Percentiles rank a stretch among this genome's conserved stretches.
These are phyloP conservation scores for Guillardia theta DNA, from an alignment of 78 protist genomes.

Conservation along the genomic window DNA sequence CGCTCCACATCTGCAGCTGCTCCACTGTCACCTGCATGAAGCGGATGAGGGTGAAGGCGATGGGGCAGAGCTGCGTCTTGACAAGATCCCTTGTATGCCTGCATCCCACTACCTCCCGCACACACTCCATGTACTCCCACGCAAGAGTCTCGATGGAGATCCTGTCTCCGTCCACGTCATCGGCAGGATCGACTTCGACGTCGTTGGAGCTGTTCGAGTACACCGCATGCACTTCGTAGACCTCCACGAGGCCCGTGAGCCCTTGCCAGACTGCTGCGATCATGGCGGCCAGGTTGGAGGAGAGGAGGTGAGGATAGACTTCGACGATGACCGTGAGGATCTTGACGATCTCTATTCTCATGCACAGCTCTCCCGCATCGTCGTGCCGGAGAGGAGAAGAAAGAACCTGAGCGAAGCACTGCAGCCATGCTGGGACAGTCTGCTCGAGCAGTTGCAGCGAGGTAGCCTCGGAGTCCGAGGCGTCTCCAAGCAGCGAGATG, in stretches of 20 bases:
- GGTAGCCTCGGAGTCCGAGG: not conserved
- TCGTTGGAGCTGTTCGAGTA: not conserved
- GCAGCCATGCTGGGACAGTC: not conserved
- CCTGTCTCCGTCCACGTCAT: not conserved
- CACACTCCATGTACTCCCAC: constrained; percentile 20
- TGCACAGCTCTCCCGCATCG: not conserved
- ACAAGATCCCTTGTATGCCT: not conserved
- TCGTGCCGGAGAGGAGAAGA: not conserved
- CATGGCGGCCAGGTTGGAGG: not conserved
- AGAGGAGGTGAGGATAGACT: not conserved
- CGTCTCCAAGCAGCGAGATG: not conserved
- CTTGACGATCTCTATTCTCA: not conserved
- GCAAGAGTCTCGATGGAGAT: not conserved
- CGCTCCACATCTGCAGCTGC: constrained; percentile 13
- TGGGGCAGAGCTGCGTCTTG: not conserved
- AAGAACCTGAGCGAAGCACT: not conserved
- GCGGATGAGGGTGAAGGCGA: not conserved
- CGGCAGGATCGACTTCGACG: not conserved
- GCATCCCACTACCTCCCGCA: not conserved
- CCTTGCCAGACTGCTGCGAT: not conserved
- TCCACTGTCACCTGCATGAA: not conserved
- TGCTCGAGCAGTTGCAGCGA: not conserved
- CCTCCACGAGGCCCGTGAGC: not conserved
- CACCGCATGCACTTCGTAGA: not conserved
- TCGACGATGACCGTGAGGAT: not conserved